Evolutionary conservation across 257 asterid species (phyloP), one percentile per base, ranked within the genome.

Genomic region (Capsicum rhomboideum): DNA sequence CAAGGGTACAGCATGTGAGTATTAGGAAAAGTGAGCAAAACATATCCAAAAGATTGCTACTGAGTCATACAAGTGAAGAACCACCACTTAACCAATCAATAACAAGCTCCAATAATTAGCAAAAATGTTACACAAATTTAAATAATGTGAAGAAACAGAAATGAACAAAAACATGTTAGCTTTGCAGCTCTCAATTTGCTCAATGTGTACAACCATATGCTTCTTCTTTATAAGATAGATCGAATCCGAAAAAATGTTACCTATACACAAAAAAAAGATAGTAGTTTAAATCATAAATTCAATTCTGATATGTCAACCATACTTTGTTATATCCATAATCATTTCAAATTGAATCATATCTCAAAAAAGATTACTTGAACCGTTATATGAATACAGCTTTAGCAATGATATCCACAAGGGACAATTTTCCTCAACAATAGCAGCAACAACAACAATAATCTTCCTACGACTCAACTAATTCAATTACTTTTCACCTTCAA

Each of bases 401-500:
- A 23, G 58, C 59, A 74, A 46, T 44, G 40, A 21, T 23, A 74
- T 13, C 56, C 80, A 16, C 59, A 74, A 50, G 10, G 44, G 26
- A 77, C 28, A 31, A 50, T 2, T 77, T 77, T 77, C 58, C 28
- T 5, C 17, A 68, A 53, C 46, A 50, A 16, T 17, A 16, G 17
- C 4, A 74, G 80, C 81, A 75, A 50, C 44, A 75, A 4, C 80
- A 74, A 12, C 58, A 46, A 74, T 4, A 3, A 75, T 34, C 1
- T 68, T 67, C 26, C 10, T 67, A 67, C 1, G 3, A 26, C 18
- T 46, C 21, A 26, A 37, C 26, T 9, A 61, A 49, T 50, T 50
- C 59, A 82, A 66, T 55, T 85, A 78, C 61, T 71, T 37, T 7
- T 68, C 67, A 2, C 78, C 80, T 84, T 85, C 91, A 11, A 20